Evolutionary conservation across 2,329 filamentous ascomycete species (phyloP), one percentile per base, ranked within the genome.

Genomic region (Aspergillus sp.): DNA sequence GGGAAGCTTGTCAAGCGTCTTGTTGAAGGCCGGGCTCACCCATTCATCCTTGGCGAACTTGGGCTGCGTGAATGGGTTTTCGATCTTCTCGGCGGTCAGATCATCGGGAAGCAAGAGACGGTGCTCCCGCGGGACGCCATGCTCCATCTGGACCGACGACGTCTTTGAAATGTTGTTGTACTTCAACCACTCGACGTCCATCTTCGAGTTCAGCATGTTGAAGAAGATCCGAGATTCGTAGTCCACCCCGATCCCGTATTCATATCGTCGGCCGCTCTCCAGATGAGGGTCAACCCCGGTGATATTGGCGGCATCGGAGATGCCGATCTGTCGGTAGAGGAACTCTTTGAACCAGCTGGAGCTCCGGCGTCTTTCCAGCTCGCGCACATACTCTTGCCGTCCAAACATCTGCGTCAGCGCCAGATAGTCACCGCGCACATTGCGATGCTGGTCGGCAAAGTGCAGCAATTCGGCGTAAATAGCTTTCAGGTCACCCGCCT

Each of bases 361-460:
- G 23, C 64, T 70, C 44, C 60, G 57, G 52, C 68, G 68, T 50
- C 71, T 66, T 47, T 74, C 66, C 2, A 73, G 57, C 53, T 81
- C 74, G 31, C 81, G 71, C 42, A 76, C 64, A 45, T 76, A 76
- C 62, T 83, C 80, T 61, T 83, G 81, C 42, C 78, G 73, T 19
- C 76, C 79, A 51, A 76, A 82, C 38, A 84, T 75, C 52, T 78
- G 74, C 4, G 77, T 72, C 48, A 83, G 73, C n/a, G 76, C 74
- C 54, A 72, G 67, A 59, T 79, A 73, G 57, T 80, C 77, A 23
- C 69, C 54, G 20, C 60, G 56, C 32, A 68, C 67, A 42, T 65
- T 69, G 32, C 58, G 59, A 59, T 64, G 50, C 58, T 63, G 47
- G 58, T 67, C 58, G 61, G 71, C 62, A 14, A 75, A 70, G 16